Percentiles rank a stretch among this genome's conserved stretches.
phyloP scores from a whole-genome alignment of 176 grass and related monocot genomes.

The Cocos nucifera region DNA sequence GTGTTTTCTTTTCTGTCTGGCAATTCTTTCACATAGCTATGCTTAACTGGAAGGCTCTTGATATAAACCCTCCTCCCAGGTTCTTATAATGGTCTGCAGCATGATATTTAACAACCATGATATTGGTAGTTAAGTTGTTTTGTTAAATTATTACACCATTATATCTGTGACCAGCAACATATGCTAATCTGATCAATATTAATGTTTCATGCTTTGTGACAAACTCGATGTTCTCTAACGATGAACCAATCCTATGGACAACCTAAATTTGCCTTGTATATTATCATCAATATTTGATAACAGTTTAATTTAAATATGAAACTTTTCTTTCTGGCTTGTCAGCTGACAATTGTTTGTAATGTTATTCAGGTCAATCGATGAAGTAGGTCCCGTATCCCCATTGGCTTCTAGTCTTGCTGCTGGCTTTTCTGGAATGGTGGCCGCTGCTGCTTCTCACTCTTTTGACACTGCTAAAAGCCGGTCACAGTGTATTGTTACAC shows the following conservation, averaged over 20 bases:
- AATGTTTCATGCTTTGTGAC: no score
- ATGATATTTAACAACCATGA: background rate
- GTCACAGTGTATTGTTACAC: slow-evolving; percentile 65
- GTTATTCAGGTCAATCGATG: slow-evolving; percentile 60
- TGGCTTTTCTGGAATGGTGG: slow-evolving; percentile 60
- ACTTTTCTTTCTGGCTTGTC: no score
- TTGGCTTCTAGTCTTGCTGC: slow-evolving; percentile 72
- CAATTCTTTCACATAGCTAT: slow-evolving; percentile 72
- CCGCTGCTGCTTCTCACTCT: slow-evolving; percentile 75
- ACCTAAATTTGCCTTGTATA: no score
- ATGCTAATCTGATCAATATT: no score
- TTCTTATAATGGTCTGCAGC: slow-evolving; percentile 16
- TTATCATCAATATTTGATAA: no score
- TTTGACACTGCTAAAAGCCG: slow-evolving; percentile 94
- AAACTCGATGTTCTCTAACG: no score
- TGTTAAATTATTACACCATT: no score
- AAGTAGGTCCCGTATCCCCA: slow-evolving; percentile 52
- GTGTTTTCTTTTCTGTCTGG: slow-evolving; percentile 86
- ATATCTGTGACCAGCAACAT: no score
- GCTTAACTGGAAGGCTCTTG: slow-evolving; percentile 72
- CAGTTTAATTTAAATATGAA: no score
- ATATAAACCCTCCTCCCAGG: slow-evolving; percentile 73
- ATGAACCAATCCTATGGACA: no score
- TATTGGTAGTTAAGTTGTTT: no score
- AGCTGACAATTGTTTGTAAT: background rate